Evolutionary conservation across 2,329 filamentous ascomycete genomes (phyloP).

Genomic region (Pseudopithomyces chartarum): DNA sequence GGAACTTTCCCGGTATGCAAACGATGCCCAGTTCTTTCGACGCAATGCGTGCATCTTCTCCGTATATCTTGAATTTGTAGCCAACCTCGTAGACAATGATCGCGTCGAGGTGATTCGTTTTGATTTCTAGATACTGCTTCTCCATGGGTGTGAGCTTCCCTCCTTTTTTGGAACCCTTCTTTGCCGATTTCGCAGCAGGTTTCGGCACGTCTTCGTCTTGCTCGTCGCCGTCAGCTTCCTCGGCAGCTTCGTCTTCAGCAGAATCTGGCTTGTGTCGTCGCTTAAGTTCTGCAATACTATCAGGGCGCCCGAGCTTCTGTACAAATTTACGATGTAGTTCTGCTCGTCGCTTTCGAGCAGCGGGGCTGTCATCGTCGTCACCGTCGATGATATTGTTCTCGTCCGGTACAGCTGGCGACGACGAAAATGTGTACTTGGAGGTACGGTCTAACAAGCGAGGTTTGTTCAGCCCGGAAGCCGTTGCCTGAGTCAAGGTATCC

Average conservation of each 20-base stretch:
- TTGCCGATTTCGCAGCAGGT: slow-evolving; percentile 48
- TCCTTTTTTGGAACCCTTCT: slow-evolving; percentile 69
- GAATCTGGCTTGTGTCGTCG: slow-evolving; percentile 61
- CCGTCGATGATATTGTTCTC: slow-evolving; percentile 45
- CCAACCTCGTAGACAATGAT: slow-evolving; percentile 92
- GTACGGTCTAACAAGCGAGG: slow-evolving; percentile 50
- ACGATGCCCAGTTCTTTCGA: slow-evolving; percentile 92
- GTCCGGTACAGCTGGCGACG: slow-evolving; percentile 47
- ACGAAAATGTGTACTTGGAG: slow-evolving; percentile 64
- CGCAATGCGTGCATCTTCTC: slow-evolving; percentile 87
- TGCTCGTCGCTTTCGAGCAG: slow-evolving; percentile 64
- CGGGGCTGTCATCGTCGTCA: slow-evolving; percentile 55
- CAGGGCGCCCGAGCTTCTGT: slow-evolving; percentile 84
- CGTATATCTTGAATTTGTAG: slow-evolving; percentile 97
- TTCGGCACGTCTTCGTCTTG: slow-evolving; percentile 61
- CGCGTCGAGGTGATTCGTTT: slow-evolving; percentile 86
- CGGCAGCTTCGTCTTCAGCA: slow-evolving; percentile 39
- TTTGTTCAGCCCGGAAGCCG: slow-evolving; percentile 35
- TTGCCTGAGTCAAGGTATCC: slow-evolving; percentile 27
- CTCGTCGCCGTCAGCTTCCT: slow-evolving; percentile 60
- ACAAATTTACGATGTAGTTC: slow-evolving; percentile 84
- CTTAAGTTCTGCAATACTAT: slow-evolving; percentile 74
- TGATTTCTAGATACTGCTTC: slow-evolving; percentile 90
- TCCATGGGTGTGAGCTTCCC: slow-evolving; percentile 93
- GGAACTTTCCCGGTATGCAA: slow-evolving; percentile 92